A percentile compares a stretch with the other conserved stretches of the same genome.
Conservation (phyloP, 2,329 filamentous ascomycete species). For the Chaetomium strumarium region DNA sequence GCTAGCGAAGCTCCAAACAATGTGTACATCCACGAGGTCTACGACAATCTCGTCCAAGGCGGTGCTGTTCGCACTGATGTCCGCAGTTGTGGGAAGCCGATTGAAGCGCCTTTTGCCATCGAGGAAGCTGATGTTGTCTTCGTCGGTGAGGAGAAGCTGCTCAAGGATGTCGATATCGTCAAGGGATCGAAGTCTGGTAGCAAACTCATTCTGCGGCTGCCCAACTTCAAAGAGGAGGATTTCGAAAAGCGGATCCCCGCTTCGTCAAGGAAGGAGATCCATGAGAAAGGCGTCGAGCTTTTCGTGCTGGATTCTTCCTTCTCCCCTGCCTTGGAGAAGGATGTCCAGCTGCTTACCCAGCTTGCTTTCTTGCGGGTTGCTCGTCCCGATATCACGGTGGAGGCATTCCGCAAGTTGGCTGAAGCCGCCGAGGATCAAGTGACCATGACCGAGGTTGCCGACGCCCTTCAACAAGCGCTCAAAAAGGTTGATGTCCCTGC, state of each 20-base stretch:
- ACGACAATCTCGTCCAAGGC: conserved; percentile 63
- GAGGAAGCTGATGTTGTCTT: conserved; percentile 73
- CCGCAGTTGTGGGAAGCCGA: conserved; percentile 71
- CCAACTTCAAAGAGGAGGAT: conserved; percentile 80
- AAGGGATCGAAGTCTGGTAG: conserved; percentile 64
- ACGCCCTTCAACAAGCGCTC: conserved; percentile 64
- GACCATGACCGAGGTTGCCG: conserved; percentile 51
- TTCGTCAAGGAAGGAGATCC: conserved; percentile 63
- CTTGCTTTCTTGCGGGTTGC: conserved; percentile 78
- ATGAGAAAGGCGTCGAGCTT: conserved; percentile 63
- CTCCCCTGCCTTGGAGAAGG: conserved; percentile 61
- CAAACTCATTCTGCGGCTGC: conserved; percentile 68
- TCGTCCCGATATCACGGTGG: conserved; percentile 56
- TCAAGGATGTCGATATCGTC: conserved; percentile 71
- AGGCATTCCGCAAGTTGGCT: conserved; percentile 61
- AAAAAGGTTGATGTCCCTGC: conserved; percentile 70
- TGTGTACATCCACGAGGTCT: conserved; percentile 55
- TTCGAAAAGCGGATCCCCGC: conserved; percentile 78
- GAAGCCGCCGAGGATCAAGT: conserved; percentile 45
- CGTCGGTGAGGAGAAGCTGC: conserved; percentile 71
- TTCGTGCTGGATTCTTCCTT: conserved; percentile 68
- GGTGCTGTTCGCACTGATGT: conserved; percentile 81
- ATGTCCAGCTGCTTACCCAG: conserved; percentile 63
- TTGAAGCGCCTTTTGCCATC: conserved; percentile 79
- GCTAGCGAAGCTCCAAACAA: conserved; percentile 67